Percentiles rank a stretch among this genome's conserved stretches.
phyloP scores from a whole-genome alignment of 2,329 filamentous ascomycete genomes.

The Macrophomina phaseolina region DNA sequence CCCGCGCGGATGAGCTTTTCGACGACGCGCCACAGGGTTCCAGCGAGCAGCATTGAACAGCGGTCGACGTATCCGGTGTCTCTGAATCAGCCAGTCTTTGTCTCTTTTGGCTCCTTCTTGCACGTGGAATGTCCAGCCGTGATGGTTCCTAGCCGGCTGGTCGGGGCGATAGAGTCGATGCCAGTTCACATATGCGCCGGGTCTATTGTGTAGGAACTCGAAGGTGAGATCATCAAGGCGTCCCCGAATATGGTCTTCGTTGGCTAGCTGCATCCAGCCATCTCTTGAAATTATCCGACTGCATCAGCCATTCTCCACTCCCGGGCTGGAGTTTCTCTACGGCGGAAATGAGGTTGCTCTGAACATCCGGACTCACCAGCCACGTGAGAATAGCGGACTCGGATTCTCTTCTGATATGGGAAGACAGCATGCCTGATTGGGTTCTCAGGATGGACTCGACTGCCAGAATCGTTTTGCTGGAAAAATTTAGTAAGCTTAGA shows the following conservation, averaged over 20 bases:
- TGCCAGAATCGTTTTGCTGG: not conserved
- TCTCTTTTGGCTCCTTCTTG: not conserved
- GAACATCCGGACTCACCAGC: not conserved
- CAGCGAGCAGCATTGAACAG: not conserved
- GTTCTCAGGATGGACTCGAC: not conserved
- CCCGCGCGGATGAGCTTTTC: not conserved
- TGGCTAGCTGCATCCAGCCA: not conserved
- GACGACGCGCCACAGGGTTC: constrained; percentile 11
- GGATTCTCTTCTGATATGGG: not conserved
- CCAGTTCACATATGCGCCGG: constrained; percentile 6
- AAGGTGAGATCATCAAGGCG: not conserved
- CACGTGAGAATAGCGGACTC: not conserved
- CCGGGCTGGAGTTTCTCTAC: constrained; percentile 1
- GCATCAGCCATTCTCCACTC: not conserved
- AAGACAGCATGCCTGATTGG: not conserved
- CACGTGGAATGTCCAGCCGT: not conserved
- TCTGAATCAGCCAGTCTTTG: not conserved
- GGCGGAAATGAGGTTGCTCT: not conserved
- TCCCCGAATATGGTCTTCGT: not conserved
- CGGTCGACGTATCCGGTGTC: not conserved
- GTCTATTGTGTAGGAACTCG: not conserved
- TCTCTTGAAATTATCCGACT: not conserved
- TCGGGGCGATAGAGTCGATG: not conserved
- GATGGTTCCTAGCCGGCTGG: not conserved
- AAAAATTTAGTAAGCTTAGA: not conserved